Evolutionary conservation across 2,329 filamentous ascomycete species (phyloP).

Genomic region (Xylaria sp.): DNA sequence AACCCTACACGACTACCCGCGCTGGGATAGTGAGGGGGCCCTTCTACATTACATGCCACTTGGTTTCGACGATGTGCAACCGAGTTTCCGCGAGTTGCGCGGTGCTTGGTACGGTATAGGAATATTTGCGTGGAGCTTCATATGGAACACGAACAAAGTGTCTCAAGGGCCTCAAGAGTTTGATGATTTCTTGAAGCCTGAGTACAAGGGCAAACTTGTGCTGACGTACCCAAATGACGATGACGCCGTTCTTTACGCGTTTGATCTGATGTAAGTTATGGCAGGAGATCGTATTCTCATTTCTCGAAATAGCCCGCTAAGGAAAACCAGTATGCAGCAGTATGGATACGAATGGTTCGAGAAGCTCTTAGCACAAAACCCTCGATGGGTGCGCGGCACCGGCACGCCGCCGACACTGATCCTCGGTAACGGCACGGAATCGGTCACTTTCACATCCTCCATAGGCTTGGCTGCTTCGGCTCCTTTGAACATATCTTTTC

Average conservation of each 20-base stretch:
- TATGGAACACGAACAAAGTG: slow-evolving; percentile 30
- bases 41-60: slow-evolving; percentile 30
- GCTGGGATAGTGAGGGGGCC: slow-evolving; percentile 30
- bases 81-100: slow-evolving; percentile 28
- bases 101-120: slow-evolving; percentile 28
- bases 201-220: slow-evolving; percentile 32
- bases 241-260: slow-evolving; percentile 32
- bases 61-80: slow-evolving; percentile 18
- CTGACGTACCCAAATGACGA: slow-evolving; percentile 35
- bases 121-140: slow-evolving; percentile 26
- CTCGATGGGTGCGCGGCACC: slow-evolving; percentile 30
- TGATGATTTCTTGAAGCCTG: slow-evolving; percentile 30
- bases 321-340: slow-evolving; percentile 16
- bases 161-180: slow-evolving; percentile 25
- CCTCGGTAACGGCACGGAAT: slow-evolving; percentile 16
- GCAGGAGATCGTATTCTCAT: background rate
- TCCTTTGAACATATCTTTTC: slow-evolving; percentile 17
- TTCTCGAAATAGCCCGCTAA: background rate
- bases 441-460: slow-evolving; percentile 23
- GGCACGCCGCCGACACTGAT: slow-evolving; percentile 23
- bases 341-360: slow-evolving; percentile 34
- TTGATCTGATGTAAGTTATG: slow-evolving; percentile 27
- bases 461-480: slow-evolving; percentile 12
- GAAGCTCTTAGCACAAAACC: slow-evolving; percentile 26
- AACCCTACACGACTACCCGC: slow-evolving; percentile 31